Base-by-base conservation (phyloP, 306 rosid species). In the Castanopsis chinensis region DNA sequence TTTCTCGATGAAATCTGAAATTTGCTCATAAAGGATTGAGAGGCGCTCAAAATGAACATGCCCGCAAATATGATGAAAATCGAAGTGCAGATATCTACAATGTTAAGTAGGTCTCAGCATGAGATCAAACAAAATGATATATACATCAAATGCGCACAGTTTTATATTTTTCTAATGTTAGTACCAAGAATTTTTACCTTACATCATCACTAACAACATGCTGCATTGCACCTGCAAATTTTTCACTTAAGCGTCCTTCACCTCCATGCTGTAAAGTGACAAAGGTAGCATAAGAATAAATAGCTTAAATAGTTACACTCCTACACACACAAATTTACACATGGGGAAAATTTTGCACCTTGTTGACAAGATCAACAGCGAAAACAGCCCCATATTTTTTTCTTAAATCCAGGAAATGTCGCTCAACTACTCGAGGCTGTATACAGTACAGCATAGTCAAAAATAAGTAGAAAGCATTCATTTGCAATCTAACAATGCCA, bases 41-140 rank as follows among this genome's bases (percentile, higher is more conserved):
- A 95, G 98, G 78, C 92, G 96, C 77, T 95, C 99, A 74, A 93
- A 95, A 91, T 93, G 98, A 86, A 95, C 72, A 35, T 93, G 99
- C 74, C 99, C 99, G 59, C 99, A 95, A 76, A 95, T 81, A 33
- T 85, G 96, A 86, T 95, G 99, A 74, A 93, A 95, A 87, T 95
- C 99, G 41, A 95, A 95, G 88, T 93, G 99, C 90, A 92, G 79
- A 86, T 95, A 95, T 87, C 98, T 95, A 76, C 88, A 90, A 76
- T 71, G 64, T 74, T 17, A 32, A 69, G 76, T 69, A 80, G 27
- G 49, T 76, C 73, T 72, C 78, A 80, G 58, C 52, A 80, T 75
- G 45, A 72, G 72, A 80, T 58, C 49, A 30, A 41, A 60, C 13
- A 73, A 79, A 68, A 69, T 18, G 30, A 28, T 55, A 33, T 69